Evolutionary conservation across 192 early-diverging fungal genomes (phyloP).

Genomic region (Neocallimastix lanati): DNA sequence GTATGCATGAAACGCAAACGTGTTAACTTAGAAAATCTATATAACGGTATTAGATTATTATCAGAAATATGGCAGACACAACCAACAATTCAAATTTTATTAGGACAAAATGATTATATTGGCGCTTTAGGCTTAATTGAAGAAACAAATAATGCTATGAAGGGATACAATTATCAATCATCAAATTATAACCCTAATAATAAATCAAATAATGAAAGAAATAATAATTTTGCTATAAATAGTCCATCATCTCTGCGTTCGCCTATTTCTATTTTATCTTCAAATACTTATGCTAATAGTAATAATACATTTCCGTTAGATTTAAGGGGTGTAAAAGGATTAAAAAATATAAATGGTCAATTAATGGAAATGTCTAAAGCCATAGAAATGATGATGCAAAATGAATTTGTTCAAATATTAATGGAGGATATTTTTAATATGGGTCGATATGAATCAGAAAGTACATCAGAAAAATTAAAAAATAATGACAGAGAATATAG

Average conservation of each 20-base stretch:
- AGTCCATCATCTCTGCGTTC: conserved; percentile 4
- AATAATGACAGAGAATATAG: conserved; percentile 19
- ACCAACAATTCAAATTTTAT: conserved; percentile 63
- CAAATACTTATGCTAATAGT: conserved; percentile 17
- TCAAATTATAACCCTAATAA: conserved; percentile 8
- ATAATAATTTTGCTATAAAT: too few relatives aligned
- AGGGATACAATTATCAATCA: conserved; percentile 12
- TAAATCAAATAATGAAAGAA: conserved; percentile 11
- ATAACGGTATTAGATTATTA: conserved; percentile 51
- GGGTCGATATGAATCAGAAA: conserved; percentile 30
- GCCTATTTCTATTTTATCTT: conserved; percentile 12
- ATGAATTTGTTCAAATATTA: conserved; percentile 43
- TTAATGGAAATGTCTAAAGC: conserved; percentile 40
- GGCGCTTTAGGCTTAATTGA: conserved; percentile 78
- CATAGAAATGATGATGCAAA: conserved; percentile 54
- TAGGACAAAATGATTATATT: conserved; percentile 66
- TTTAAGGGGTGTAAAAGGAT: conserved; percentile 31
- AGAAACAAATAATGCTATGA: conserved; percentile 42
- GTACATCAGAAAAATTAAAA: conserved; percentile 2
- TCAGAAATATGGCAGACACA: conserved; percentile 57
- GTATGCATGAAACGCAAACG: conserved; percentile 61
- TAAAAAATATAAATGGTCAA: conserved; percentile 40
- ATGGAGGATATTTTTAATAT: conserved; percentile 41
- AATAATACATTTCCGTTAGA: conserved; percentile 28
- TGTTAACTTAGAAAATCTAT: conserved; percentile 46